phyloP scores from a whole-genome alignment of 805 yeast genomes.

The Candida caryicola region DNA sequence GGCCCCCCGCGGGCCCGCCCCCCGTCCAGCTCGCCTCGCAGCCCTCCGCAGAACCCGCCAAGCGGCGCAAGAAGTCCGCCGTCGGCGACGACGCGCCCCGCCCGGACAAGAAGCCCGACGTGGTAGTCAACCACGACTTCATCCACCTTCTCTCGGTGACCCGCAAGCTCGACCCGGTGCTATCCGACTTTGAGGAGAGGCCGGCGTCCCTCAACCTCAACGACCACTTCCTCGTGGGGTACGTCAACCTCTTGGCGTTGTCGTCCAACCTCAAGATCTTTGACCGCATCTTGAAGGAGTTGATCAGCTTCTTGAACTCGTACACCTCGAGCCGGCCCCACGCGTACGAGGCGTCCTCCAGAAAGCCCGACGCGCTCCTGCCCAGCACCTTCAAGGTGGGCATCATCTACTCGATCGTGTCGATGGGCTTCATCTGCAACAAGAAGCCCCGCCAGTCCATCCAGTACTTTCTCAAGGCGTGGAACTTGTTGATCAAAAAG shows the following conservation, averaged over 20 bases:
- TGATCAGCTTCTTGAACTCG: constrained; percentile 22
- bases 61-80: constrained; percentile 3
- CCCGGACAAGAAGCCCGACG: not conserved
- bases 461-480: constrained; percentile 41
- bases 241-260: constrained; percentile 17
- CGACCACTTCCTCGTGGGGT: constrained; percentile 35
- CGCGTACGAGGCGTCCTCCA: not conserved
- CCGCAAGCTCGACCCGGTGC: constrained; percentile 21
- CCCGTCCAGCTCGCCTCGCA: not conserved
- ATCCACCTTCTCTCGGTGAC: constrained; percentile 29
- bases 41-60: constrained; percentile 1
- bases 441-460: constrained; percentile 31
- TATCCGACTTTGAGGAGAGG: constrained; percentile 12
- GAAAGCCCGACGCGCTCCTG: not conserved
- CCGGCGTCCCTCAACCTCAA: constrained; percentile 14
- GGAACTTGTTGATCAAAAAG: constrained; percentile 40
- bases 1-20: not conserved
- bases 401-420: constrained; percentile 42
- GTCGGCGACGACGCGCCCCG: not conserved
- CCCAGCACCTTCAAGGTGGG: constrained; percentile 36
- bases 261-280: constrained; percentile 16
- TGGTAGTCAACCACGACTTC: constrained; percentile 15
- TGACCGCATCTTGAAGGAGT: constrained; percentile 18
- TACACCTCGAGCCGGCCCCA: constrained; percentile 6
- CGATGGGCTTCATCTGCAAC: constrained; percentile 39